Base-by-base conservation (phyloP, 2,329 filamentous ascomycete species). In the Endoconidiophora laricicola region DNA sequence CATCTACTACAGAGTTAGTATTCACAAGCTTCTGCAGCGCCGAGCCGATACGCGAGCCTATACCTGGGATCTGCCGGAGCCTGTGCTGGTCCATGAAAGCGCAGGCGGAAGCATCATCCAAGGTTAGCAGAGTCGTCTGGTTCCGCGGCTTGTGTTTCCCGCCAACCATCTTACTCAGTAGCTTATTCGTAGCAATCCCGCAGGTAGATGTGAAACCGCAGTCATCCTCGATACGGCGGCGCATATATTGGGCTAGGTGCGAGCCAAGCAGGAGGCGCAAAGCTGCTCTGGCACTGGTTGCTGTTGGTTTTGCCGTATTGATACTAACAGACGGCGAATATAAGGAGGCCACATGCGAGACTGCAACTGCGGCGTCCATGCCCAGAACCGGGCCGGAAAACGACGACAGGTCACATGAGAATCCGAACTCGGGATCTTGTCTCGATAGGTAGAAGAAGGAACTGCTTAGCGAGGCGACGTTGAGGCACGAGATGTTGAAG, bases 161-260 rank as follows among this genome's bases (percentile, higher is more conserved):
- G 10, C 90, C 90, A 7, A 79, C 84, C 12, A 96, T 72, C 63
- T 96, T 96, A 52, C 84, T 79, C 9, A 94, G 69, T 4, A 90
- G 64, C 63, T 96, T 96, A 59, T 82, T 90, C 0, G 86, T 93
- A 2, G 87, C 82, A 20, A 96, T 78, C 3, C 90, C 90, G 40
- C 85, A 87, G 1, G 88, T 90, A 24, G 83, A 83, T 0, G 87
- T 94, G 64, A 90, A 94, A 1, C 86, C 86, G 58, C 79, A 81
- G 43, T 86, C 71, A 43, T 79, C 69, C 58, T 93, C 83, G 9
- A 96, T 68, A 58, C 76, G 74, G 50, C 72, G 67, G 10, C 90
- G 79, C 23, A 96, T 63, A 60, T 90, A 71, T 26, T 76, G 69
- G 4, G 86, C 86, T 29, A 96, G 67, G 64, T 95, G 86, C 9